Percentiles rank a stretch among this genome's conserved stretches.
Evolutionary conservation across 306 rosid genomes (phyloP).

Genomic region (Adenanthera pavonina): DNA sequence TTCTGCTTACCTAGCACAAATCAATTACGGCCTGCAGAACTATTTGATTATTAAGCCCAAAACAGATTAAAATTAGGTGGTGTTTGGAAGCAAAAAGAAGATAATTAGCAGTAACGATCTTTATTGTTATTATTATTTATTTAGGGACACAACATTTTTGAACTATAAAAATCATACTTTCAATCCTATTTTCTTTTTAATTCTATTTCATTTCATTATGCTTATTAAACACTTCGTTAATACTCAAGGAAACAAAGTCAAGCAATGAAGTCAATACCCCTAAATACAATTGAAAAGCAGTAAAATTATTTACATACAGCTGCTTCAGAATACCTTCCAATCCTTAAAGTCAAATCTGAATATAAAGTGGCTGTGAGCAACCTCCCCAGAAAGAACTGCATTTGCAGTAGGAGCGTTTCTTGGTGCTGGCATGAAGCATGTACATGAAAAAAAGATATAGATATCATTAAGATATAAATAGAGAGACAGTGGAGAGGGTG

Average conservation of each 20-base stretch:
- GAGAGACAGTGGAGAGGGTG: background rate
- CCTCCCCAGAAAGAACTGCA: conserved; percentile 42
- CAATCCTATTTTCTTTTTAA: background rate
- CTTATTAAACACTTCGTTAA: background rate
- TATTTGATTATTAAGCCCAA: conserved; percentile 12
- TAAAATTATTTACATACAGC: background rate
- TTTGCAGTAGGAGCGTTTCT: conserved; percentile 60
- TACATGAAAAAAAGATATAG: background rate
- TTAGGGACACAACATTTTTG: background rate
- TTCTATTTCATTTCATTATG: background rate
- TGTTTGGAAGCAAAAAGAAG: background rate
- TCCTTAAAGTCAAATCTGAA: conserved; percentile 59
- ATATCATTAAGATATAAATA: background rate
- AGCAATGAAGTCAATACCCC: background rate
- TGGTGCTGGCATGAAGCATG: conserved; percentile 47
- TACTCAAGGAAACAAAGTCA: background rate
- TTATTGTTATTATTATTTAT: background rate
- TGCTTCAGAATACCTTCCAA: conserved; percentile 52
- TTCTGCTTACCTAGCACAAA: conserved; percentile 10
- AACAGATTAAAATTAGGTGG: background rate
- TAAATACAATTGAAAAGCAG: background rate
- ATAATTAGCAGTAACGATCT: background rate
- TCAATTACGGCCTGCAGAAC: background rate
- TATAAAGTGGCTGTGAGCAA: conserved; percentile 52
- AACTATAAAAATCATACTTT: background rate